A percentile compares a stretch with the other conserved stretches of the same genome.
These are phyloP conservation scores for Sporisorium reilianum DNA, from an alignment of 1,284 basidiomycete genomes.

Conservation along the genomic window DNA sequence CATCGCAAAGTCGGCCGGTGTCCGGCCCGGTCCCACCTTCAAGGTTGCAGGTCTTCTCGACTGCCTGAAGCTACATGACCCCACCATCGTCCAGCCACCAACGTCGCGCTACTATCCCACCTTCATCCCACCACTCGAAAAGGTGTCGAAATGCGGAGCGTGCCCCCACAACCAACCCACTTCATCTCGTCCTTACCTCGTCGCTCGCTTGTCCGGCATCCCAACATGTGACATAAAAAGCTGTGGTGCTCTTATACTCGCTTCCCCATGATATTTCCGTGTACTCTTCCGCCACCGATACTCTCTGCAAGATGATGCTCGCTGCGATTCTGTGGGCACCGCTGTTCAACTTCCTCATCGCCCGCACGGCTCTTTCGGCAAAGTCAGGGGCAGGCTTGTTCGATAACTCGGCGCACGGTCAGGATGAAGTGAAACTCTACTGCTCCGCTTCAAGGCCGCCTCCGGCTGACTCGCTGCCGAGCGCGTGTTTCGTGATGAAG, in stretches of 20 bases:
- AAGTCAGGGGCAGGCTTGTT: constrained; percentile 3
- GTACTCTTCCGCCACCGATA: neutral
- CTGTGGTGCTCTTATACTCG: neutral
- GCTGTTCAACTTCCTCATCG: constrained; percentile 9
- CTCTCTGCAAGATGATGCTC: neutral
- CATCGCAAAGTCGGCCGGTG: neutral
- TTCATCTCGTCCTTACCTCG: neutral
- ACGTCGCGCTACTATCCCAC: neutral
- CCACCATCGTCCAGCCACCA: neutral
- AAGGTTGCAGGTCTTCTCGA: no score
- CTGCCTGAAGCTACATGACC: no score
- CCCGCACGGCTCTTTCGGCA: neutral
- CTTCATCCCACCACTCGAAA: neutral
- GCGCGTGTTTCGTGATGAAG: constrained; percentile 30
- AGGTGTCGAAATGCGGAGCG: neutral
- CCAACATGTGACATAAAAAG: neutral
- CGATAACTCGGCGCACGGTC: constrained; percentile 19
- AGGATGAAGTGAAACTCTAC: constrained; percentile 21
- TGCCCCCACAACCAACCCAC: neutral
- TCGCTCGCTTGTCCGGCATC: no score
- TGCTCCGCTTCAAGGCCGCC: constrained; percentile 7
- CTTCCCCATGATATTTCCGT: no score
- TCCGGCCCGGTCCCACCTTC: neutral
- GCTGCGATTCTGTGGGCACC: neutral
- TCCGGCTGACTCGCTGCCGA: constrained; percentile 4